These are phyloP conservation scores for Aphanocladium album DNA, from an alignment of 2,329 filamentous ascomycete species.

Conservation along the genomic window DNA sequence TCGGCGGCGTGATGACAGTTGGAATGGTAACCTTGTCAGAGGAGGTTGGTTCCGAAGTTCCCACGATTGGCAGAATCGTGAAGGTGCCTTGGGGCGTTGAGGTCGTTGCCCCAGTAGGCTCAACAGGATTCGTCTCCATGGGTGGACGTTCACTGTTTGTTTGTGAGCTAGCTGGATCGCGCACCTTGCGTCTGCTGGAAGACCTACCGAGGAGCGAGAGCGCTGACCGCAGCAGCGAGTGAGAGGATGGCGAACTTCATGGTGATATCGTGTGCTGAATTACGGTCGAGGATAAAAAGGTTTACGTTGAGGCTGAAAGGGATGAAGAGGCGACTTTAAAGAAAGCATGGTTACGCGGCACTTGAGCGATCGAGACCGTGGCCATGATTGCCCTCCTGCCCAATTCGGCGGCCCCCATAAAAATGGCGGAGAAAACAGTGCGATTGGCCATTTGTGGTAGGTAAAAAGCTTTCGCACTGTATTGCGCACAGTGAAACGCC, in stretches of 20 bases:
- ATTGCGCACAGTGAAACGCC: background rate
- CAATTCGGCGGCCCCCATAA: background rate
- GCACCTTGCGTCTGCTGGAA: background rate
- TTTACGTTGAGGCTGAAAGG: background rate
- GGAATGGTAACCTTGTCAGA: constrained; percentile 3
- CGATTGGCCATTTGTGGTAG: background rate
- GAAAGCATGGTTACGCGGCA: constrained; percentile 5
- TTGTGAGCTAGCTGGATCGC: background rate
- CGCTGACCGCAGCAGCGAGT: constrained; percentile 4
- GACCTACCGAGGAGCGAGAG: constrained; percentile 7
- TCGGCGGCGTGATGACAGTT: background rate
- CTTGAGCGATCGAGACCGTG: constrained; percentile 1
- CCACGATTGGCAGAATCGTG: constrained; percentile 5
- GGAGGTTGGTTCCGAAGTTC: background rate
- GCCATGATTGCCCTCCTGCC: constrained; percentile 6
- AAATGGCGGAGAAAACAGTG: constrained; percentile 3
- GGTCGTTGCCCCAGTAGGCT: background rate
- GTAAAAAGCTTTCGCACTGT: background rate
- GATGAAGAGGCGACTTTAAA: background rate
- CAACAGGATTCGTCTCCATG: background rate
- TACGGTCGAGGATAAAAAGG: background rate
- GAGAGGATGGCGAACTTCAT: constrained; percentile 9
- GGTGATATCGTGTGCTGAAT: background rate
- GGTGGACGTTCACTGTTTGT: background rate
- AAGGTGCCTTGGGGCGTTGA: background rate